These are phyloP conservation scores for Tricholoma saponaceum DNA, from an alignment of 768 basidiomycete species.

Conservation along the genomic window DNA sequence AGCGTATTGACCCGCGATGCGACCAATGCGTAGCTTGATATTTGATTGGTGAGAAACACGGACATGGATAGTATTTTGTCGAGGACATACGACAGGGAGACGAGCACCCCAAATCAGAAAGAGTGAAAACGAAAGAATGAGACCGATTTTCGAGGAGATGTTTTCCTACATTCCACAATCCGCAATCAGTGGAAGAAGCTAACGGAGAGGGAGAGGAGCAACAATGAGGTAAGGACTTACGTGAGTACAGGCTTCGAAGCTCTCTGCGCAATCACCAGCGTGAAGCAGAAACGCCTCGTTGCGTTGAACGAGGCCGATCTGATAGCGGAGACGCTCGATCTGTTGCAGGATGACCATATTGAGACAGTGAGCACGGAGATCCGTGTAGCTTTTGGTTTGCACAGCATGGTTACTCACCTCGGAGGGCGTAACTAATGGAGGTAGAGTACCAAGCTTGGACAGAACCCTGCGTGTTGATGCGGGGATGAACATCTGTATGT, in stretches of 20 bases:
- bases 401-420: constrained; percentile 56
- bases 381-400: constrained; percentile 20
- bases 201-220: constrained; percentile 1
- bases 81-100: constrained; percentile 73
- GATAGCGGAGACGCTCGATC: constrained; percentile 82
- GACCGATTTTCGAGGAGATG: constrained; percentile 81
- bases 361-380: constrained; percentile 18
- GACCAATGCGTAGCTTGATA: constrained; percentile 69
- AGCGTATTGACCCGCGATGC: constrained; percentile 96
- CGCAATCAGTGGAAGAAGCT: not conserved
- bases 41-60: not conserved
- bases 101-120: constrained; percentile 93
- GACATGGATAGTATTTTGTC: not conserved
- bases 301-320: constrained; percentile 73
- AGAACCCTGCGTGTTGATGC: constrained; percentile 51
- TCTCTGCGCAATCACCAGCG: constrained; percentile 97
- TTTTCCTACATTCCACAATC: constrained; percentile 52
- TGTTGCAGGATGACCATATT: constrained; percentile 22
- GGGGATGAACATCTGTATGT: constrained; percentile 6
- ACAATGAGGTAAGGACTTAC: constrained; percentile 36
- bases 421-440: constrained; percentile 88
- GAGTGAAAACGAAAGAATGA: constrained; percentile 92
- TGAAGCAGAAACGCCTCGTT: constrained; percentile 94
- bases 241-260: constrained; percentile 87
- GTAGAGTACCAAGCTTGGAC: constrained; percentile 70